These are phyloP conservation scores for Kickxella alabastrina DNA, from an alignment of 192 early-diverging fungal genomes.

Conservation along the genomic window DNA sequence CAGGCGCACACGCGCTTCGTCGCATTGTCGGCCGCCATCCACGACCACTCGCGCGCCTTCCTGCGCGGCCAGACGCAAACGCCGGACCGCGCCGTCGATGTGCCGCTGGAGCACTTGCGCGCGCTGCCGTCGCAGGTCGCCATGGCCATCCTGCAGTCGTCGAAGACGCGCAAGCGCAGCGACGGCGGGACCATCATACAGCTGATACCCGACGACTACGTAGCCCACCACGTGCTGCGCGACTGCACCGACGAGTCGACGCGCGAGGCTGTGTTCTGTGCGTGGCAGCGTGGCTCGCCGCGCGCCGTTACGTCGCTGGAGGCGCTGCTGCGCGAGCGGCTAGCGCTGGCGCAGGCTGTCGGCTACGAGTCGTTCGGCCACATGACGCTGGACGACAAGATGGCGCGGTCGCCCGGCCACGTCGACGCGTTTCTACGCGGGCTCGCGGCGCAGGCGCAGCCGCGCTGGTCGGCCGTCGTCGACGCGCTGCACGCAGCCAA, in stretches of 20 bases:
- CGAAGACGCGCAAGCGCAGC: conserved; percentile 13
- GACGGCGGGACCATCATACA: conserved; percentile 32
- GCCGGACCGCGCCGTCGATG: conserved; percentile 2
- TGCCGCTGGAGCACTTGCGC: conserved; percentile 54
- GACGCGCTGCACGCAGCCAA: conserved; percentile 33
- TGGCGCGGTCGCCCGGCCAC: conserved; percentile 81
- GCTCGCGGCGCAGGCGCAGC: conserved; percentile 58
- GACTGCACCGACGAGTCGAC: conserved; percentile 60
- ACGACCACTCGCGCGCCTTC: conserved; percentile 72
- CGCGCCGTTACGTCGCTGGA: conserved; percentile 69
- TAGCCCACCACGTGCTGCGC: conserved; percentile 41
- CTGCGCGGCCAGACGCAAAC: conserved; percentile 41
- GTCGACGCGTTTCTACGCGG: conserved; percentile 82
- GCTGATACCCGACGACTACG: conserved; percentile 27
- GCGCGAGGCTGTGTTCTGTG: conserved; percentile 69
- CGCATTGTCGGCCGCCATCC: conserved; percentile 76
- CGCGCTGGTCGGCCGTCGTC: conserved; percentile 54
- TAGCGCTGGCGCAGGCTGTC: conserved; percentile 68
- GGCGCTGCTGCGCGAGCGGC: conserved; percentile 66
- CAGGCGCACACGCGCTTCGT: conserved; percentile 71
- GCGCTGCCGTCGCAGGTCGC: conserved; percentile 58
- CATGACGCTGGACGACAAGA: conserved; percentile 85
- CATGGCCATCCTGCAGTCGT: conserved; percentile 48
- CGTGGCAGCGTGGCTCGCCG: conserved; percentile 65
- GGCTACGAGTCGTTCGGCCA: conserved; percentile 81